Percentiles rank a stretch among this genome's conserved stretches.
These are phyloP conservation scores for Trichoderma pleuroti DNA, from an alignment of 2,329 filamentous ascomycete genomes.

Conservation along the genomic window DNA sequence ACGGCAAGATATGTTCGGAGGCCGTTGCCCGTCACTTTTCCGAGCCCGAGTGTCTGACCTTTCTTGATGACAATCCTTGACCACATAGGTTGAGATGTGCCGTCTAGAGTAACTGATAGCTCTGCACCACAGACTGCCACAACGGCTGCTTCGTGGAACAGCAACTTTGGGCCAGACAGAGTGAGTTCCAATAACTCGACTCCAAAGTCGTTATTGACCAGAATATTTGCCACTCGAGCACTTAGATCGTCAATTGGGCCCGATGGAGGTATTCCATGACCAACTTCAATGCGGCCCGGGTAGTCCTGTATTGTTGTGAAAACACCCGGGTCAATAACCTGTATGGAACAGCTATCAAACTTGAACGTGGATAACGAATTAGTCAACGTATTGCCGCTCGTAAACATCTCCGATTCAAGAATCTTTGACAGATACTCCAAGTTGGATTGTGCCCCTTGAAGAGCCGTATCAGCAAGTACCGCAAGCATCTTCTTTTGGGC, in stretches of 20 bases:
- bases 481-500: neutral
- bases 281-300: neutral
- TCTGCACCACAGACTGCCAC: neutral
- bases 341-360: neutral
- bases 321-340: neutral
- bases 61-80: neutral
- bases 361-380: neutral
- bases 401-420: neutral
- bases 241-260: neutral
- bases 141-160: neutral
- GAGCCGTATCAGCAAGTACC: neutral
- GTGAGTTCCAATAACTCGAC: neutral
- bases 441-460: neutral
- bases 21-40: neutral
- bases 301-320: neutral
- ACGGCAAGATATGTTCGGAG: constrained; percentile 21
- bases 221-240: neutral
- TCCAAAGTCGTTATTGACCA: neutral
- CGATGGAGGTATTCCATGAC: neutral
- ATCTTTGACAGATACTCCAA: neutral
- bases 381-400: neutral
- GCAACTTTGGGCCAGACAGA: neutral
- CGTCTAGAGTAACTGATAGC: neutral
- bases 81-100: neutral
- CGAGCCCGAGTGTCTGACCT: neutral